phyloP scores from a whole-genome alignment of 83 land plant genomes.

The Picea mariana region DNA sequence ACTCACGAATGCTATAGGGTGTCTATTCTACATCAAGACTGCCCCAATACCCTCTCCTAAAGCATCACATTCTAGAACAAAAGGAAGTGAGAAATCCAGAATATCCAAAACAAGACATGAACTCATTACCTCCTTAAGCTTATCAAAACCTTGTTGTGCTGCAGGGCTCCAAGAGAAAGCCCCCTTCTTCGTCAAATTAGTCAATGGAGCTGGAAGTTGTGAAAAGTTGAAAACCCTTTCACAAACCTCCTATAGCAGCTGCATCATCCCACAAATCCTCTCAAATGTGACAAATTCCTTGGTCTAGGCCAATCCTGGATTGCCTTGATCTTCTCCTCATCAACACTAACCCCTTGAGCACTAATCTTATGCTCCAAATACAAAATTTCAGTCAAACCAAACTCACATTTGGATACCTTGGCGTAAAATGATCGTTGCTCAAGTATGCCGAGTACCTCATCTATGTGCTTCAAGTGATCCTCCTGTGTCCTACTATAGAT shows the following conservation, averaged over 20 bases:
- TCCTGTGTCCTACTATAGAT: too few species aligned
- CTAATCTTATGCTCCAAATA: too few species aligned
- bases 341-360: too few species aligned
- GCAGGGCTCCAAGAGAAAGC: neutral
- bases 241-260: neutral
- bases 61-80: neutral
- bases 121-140: neutral
- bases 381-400: too few species aligned
- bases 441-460: too few species aligned
- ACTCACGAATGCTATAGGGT: neutral
- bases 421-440: too few species aligned
- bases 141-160: neutral
- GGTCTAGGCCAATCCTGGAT: too few species aligned
- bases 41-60: constrained; percentile 1
- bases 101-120: too few species aligned
- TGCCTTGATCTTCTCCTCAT: too few species aligned
- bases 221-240: neutral
- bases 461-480: too few species aligned
- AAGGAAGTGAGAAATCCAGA: neutral
- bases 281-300: neutral
- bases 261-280: neutral
- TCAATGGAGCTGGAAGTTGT: neutral
- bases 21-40: neutral
- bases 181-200: neutral
- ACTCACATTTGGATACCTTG: too few species aligned